phyloP scores from a whole-genome alignment of 495 filamentous ascomycete genomes.

The Melanomma pulvis-pyrius region DNA sequence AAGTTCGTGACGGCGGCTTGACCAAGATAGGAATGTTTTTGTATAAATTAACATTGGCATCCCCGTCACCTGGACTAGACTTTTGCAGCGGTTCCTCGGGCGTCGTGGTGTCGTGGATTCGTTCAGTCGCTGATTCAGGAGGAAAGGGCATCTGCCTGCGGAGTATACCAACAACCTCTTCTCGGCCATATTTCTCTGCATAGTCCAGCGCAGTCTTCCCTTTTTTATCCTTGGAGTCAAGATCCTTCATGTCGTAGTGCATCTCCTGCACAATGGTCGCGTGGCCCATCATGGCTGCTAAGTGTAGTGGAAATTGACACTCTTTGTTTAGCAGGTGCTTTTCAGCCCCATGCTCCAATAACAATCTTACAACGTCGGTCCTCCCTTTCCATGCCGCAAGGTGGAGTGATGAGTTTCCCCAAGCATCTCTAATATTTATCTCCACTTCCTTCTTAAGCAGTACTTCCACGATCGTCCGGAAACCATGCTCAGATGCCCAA shows the following conservation, averaged over 20 bases:
- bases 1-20: no score
- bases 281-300: neutral
- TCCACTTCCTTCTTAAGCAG: neutral
- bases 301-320: neutral
- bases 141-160: no score
- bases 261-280: neutral
- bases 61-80: no score
- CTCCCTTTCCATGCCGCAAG: slow-evolving; percentile 11
- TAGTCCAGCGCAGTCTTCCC: no score
- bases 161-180: neutral
- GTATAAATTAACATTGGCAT: no score
- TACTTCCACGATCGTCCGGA: neutral
- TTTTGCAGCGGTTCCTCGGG: no score
- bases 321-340: neutral
- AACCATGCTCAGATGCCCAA: slow-evolving; percentile 8
- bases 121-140: no score
- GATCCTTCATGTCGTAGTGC: no score
- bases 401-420: slow-evolving; percentile 1
- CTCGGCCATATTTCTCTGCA: neutral
- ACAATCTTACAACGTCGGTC: neutral
- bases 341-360: neutral
- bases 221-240: neutral
- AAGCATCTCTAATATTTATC: neutral
- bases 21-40: no score
- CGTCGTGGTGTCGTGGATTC: no score